Conservation (phyloP, 192 early-diverging fungal genomes). For the Backusella tuberculispora region DNA sequence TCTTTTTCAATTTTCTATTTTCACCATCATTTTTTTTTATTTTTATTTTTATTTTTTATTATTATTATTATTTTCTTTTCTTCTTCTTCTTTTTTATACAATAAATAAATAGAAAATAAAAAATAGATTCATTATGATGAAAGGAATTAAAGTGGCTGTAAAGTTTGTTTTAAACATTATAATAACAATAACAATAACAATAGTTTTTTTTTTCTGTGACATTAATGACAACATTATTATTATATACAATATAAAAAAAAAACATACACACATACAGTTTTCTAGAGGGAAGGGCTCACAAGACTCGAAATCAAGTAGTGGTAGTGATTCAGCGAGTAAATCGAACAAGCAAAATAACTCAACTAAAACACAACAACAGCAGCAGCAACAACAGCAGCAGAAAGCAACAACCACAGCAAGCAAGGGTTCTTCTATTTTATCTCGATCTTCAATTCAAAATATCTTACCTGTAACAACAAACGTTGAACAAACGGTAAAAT, state of each 20-base stretch:
- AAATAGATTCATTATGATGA: slow-evolving; percentile 30
- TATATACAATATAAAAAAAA: too few relatives aligned
- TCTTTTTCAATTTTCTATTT: too few relatives aligned
- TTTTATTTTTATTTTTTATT: background rate
- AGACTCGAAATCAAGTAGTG: background rate
- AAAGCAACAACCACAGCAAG: background rate
- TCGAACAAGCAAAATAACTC: background rate
- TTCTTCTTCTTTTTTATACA: background rate
- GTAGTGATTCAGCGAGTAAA: background rate
- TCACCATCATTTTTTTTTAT: background rate
- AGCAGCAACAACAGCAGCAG: background rate
- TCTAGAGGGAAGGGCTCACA: background rate
- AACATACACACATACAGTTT: too few relatives aligned
- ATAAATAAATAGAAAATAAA: background rate
- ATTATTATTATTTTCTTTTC: background rate
- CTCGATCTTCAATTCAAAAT: slow-evolving; percentile 16
- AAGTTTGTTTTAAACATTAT: background rate
- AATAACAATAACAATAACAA: background rate
- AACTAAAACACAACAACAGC: background rate
- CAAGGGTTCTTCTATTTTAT: background rate
- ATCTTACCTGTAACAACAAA: background rate
- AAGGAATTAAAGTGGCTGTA: slow-evolving; percentile 41
- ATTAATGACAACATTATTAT: too few relatives aligned
- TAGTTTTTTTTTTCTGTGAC: slow-evolving; percentile 7
- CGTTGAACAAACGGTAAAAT: background rate